Base-by-base conservation (phyloP, 345 rosid genomes). In the Isatis tinctoria region DNA sequence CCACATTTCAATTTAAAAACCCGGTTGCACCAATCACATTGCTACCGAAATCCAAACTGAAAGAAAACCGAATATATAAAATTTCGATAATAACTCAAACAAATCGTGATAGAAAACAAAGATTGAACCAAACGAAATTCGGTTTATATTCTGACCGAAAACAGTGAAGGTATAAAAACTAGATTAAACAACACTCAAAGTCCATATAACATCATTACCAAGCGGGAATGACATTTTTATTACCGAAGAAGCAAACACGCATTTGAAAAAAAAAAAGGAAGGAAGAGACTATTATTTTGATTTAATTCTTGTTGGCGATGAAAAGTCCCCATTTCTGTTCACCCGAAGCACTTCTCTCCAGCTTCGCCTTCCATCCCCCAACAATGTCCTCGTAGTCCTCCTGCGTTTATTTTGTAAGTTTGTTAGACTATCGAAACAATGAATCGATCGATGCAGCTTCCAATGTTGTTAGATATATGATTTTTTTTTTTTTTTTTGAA, bases 321-420 rank as follows among this genome's bases (percentile, higher is more conserved):
- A 91, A 88, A 62, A 91, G 79, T 28, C 95, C 95, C 97, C 97
- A 91, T 39, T 83, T 64, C 84, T 91, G 97, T 78, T 88, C 97
- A 9, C 86, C 97, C 0, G 87, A 80, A 39, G 86, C 61, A 75
- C 79, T 83, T 79, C 97, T 80, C 57, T 79, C 72, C 76, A 87
- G 82, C 81, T 91, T 89, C 56, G 95, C 84, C 74, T 86, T 91
- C 97, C 97, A 89, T 76, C 95, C 97, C 41, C 72, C 91, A 2
- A 88, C 91, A 20, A 91, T 87, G 1, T 81, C 97, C 20, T 89
- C 77, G 48, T 88, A 96, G 76, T 92, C 99, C 65, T 85, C 87
- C 97, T 96, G 94, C 36, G 67, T 74, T 41, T 41, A 8, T 58
- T 36, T 24, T 10, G 20, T 24, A n/a, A 28, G 0, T 24, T 16